A percentile compares a stretch with the other conserved stretches of the same genome.
Conservation (phyloP, 2,329 filamentous ascomycete species). For the Dendryphion nanum region DNA sequence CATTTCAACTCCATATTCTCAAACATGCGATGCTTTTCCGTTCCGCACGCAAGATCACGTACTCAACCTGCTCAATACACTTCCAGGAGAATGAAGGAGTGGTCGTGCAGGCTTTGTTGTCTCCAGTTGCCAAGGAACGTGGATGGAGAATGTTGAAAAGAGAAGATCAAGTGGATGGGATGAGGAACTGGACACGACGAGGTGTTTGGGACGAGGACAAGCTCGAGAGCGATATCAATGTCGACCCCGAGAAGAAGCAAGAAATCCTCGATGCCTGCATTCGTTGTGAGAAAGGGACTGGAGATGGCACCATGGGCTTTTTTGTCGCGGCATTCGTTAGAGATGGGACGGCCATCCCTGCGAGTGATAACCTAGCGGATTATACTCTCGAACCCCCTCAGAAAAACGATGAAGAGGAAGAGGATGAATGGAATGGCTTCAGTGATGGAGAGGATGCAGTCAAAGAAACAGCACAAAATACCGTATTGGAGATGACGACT, state of each 20-base stretch:
- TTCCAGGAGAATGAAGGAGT: conserved; percentile 86
- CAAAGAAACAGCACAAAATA: neutral
- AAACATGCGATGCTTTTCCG: conserved; percentile 84
- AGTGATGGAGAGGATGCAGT: conserved; percentile 30
- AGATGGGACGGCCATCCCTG: conserved; percentile 40
- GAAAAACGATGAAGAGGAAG: conserved; percentile 10
- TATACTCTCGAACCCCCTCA: conserved; percentile 1
- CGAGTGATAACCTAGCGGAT: neutral
- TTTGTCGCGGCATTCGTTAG: conserved; percentile 87
- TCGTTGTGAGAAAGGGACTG: conserved; percentile 76
- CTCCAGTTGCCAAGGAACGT: conserved; percentile 60
- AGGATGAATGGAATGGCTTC: conserved; percentile 47
- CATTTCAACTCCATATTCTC: conserved; percentile 79
- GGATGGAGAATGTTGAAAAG: conserved; percentile 79
- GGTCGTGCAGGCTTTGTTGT: conserved; percentile 68
- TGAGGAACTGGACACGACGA: conserved; percentile 73
- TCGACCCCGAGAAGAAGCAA: conserved; percentile 12
- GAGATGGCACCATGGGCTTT: conserved; percentile 87
- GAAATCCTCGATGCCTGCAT: conserved; percentile 71
- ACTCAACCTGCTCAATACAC: conserved; percentile 91
- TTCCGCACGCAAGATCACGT: conserved; percentile 66
- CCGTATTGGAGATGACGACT: neutral
- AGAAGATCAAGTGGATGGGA: conserved; percentile 70
- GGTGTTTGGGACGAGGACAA: conserved; percentile 42
- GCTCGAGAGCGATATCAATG: conserved; percentile 51